phyloP scores from a whole-genome alignment of 129 eudicot species.

The Logfia minima region DNA sequence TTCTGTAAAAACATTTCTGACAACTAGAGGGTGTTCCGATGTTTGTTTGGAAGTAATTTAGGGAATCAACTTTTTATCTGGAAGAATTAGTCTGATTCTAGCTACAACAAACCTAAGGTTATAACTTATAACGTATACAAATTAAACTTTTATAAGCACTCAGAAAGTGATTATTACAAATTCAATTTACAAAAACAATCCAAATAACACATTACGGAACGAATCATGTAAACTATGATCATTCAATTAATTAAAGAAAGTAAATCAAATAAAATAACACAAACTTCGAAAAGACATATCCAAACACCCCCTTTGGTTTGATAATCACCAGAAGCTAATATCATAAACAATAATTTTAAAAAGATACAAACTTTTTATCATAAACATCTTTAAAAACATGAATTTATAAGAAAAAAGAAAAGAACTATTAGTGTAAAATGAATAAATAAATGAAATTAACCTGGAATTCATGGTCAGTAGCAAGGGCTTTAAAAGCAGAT shows the following conservation, averaged over 20 bases:
- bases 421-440: no score
- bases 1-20: background rate
- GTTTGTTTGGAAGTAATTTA: background rate
- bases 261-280: no score
- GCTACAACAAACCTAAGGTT: background rate
- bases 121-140: no score
- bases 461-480: conserved; percentile 37
- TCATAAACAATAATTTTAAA: background rate
- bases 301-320: background rate
- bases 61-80: background rate
- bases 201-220: background rate
- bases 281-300: background rate
- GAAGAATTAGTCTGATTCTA: background rate
- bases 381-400: background rate
- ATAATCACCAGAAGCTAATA: background rate
- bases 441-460: background rate
- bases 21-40: background rate
- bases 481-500: conserved; percentile 58
- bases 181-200: background rate
- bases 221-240: background rate
- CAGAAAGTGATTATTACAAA: background rate
- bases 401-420: background rate
- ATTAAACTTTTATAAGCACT: background rate
- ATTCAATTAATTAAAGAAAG: background rate
- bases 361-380: background rate